Evolutionary conservation across 768 basidiomycete species (phyloP).

Genomic region (Lentinula detonsa): DNA sequence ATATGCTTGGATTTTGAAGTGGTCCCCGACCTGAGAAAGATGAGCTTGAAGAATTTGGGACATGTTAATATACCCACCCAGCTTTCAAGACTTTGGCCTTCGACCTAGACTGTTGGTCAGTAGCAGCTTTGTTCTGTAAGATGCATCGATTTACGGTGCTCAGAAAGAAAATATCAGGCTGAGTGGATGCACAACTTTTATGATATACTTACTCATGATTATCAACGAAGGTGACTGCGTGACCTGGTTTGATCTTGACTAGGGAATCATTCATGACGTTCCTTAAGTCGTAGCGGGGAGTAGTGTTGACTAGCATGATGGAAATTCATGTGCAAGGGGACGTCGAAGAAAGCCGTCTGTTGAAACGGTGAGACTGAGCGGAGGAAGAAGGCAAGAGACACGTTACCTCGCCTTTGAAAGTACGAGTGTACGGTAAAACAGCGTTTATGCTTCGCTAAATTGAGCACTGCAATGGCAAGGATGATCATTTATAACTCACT

Average conservation of each 20-base stretch:
- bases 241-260: conserved; percentile 59
- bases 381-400: conserved; percentile 1
- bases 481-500: conserved; percentile 34
- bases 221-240: conserved; percentile 88
- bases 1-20: conserved; percentile 81
- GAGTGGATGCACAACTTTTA: not conserved
- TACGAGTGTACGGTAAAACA: conserved; percentile 53
- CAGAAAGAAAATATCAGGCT: conserved; percentile 4
- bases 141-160: conserved; percentile 50
- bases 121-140: conserved; percentile 10
- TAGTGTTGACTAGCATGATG: conserved; percentile 67
- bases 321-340: conserved; percentile 83
- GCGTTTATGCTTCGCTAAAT: conserved; percentile 32
- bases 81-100: conserved; percentile 74
- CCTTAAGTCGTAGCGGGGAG: conserved; percentile 65
- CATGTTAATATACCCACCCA: conserved; percentile 44
- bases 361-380: not conserved
- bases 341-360: conserved; percentile 87
- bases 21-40: conserved; percentile 46
- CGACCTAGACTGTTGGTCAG: conserved; percentile 25
- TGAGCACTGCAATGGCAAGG: not conserved
- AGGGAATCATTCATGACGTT: conserved; percentile 67
- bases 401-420: conserved; percentile 60
- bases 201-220: conserved; percentile 70
- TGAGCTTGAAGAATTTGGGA: not conserved